Percentiles rank a stretch among this genome's conserved stretches.
phyloP scores from a whole-genome alignment of 169 alveolate genomes.

The Eimeria acervulina region DNA sequence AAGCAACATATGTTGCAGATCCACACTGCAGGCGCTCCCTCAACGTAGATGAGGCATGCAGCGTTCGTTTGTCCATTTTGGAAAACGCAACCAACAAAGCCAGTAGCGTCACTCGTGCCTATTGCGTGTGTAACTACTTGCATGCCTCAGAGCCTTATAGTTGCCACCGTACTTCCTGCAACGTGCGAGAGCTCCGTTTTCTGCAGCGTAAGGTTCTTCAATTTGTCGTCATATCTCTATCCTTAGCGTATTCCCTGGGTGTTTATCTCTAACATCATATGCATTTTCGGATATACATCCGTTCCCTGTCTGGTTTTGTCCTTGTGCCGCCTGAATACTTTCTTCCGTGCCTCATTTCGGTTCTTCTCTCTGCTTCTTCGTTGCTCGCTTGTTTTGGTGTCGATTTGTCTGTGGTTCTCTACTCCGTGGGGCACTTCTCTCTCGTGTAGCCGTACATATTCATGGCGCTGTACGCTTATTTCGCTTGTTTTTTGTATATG shows the following conservation, averaged over 20 bases:
- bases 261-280: background rate
- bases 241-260: background rate
- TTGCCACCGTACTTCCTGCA: conserved; percentile 59
- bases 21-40: background rate
- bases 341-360: background rate
- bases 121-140: background rate
- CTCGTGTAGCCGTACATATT: background rate
- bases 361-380: background rate
- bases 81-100: background rate
- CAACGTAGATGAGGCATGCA: background rate
- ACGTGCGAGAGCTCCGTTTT: conserved; percentile 72
- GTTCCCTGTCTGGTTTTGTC: background rate
- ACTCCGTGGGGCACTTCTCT: background rate
- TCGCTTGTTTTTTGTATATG: background rate
- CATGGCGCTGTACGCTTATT: background rate
- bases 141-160: conserved; percentile 66
- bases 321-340: background rate
- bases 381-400: background rate
- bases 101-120: background rate
- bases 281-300: too few species aligned
- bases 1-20: background rate
- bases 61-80: background rate
- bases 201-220: conserved; percentile 72
- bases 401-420: background rate
- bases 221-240: background rate